phyloP scores from a whole-genome alignment of 495 filamentous ascomycete species.

The Podospora australis region DNA sequence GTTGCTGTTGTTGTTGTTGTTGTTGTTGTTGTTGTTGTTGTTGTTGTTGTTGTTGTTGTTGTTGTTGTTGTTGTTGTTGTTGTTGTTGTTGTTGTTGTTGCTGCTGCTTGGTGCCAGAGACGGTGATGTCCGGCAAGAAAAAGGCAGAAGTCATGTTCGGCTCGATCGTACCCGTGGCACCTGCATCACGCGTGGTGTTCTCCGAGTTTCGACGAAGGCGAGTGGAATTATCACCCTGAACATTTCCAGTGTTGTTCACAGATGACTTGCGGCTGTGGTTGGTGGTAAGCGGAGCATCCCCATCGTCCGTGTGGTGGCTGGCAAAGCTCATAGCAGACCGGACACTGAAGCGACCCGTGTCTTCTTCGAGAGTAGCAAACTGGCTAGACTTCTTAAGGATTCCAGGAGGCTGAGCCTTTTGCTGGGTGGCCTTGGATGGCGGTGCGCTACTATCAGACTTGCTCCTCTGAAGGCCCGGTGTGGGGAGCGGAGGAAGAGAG shows the following conservation, averaged over 20 bases:
- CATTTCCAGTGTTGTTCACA: constrained; percentile 9
- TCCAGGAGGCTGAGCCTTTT: constrained; percentile 28
- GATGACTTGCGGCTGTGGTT: constrained; percentile 13
- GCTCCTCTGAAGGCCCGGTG: constrained; percentile 11
- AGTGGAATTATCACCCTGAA: constrained; percentile 15
- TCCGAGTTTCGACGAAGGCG: constrained; percentile 30
- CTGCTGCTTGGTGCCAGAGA: constrained; percentile 27
- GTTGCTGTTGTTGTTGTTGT: constrained; percentile 11
- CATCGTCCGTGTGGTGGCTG: constrained; percentile 25
- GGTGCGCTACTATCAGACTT: constrained; percentile 18
- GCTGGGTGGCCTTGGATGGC: constrained; percentile 18
- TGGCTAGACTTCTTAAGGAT: constrained; percentile 42
- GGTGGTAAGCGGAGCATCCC: constrained; percentile 1
- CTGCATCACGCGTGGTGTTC: constrained; percentile 17
- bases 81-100: constrained; percentile 10
- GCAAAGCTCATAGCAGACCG: constrained; percentile 32
- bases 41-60: constrained; percentile 11
- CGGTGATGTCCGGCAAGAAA: constrained; percentile 44
- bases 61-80: too few species aligned
- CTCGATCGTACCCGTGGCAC: constrained; percentile 19
- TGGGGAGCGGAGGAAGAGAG: constrained; percentile 16
- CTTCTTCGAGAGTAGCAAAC: constrained; percentile 27
- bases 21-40: constrained; percentile 15
- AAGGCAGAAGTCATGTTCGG: constrained; percentile 80
- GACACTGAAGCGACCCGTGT: constrained; percentile 38